phyloP scores from a whole-genome alignment of 192 early-diverging fungal genomes.

The Umbelopsis isabellina region DNA sequence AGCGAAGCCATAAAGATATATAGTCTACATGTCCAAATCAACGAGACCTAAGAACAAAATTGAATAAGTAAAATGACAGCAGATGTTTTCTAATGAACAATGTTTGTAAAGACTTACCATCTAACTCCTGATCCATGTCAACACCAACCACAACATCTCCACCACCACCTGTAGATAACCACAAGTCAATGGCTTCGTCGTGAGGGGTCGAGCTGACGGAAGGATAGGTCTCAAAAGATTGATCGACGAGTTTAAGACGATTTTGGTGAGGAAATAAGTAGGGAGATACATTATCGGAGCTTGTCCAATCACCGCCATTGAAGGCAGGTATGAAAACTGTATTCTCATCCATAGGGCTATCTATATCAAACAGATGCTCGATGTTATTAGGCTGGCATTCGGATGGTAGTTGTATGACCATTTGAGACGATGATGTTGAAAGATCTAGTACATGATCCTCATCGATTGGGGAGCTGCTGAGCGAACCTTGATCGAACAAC shows the following conservation, averaged over 20 bases:
- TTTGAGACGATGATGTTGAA: constrained; percentile 12
- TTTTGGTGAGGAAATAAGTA: constrained; percentile 15
- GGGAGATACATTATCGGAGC: constrained; percentile 6
- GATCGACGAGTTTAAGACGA: neutral
- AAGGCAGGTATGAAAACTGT: neutral
- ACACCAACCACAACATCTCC: constrained; percentile 11
- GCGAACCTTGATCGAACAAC: constrained; percentile 22
- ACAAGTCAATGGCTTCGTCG: constrained; percentile 16
- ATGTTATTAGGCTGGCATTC: neutral
- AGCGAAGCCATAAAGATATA: neutral
- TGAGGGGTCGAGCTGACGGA: neutral
- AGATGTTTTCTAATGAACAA: neutral
- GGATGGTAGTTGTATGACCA: constrained; percentile 13
- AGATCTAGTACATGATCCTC: constrained; percentile 5
- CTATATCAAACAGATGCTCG: constrained; percentile 21
- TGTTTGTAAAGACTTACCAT: neutral
- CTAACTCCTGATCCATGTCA: constrained; percentile 16
- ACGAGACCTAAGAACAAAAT: neutral
- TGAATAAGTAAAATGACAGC: neutral
- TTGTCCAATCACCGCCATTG: neutral
- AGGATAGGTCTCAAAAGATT: constrained; percentile 1
- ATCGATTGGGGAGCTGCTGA: constrained; percentile 9
- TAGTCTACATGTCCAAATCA: constrained; percentile 15
- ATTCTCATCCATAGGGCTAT: constrained; percentile 10
- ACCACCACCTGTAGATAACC: constrained; percentile 13